Base-by-base conservation (phyloP, 768 basidiomycete species). In the Nevesoporus exiguus region DNA sequence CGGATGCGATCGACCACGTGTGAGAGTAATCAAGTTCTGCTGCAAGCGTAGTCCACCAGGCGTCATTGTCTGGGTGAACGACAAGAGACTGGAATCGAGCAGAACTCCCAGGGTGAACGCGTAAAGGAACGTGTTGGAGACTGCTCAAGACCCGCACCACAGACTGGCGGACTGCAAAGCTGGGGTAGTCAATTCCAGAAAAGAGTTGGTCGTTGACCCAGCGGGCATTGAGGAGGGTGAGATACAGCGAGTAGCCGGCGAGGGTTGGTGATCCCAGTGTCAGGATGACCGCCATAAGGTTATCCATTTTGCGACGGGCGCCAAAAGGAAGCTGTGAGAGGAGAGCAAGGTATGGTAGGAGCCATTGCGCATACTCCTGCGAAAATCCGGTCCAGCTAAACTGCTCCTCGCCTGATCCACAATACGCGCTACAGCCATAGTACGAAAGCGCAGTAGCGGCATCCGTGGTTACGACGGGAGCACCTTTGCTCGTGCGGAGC, bases 281-380 rank as follows among this genome's bases (percentile, higher is more conserved):
- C 31, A 80, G 64, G 8, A 80, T 15, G 17, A 73, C 71, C 6
- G 76, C 73, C 56, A 71, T 66, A 37, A 79, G 61, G 47, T 79
- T 77, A 21, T 77, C 76, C 19, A 68, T 57, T 22, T 62, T 72
- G 48, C 71, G 70, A 10, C 56, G 65, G 29, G 73, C 68, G 6
- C 77, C 77, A 22, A 78, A 80, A 0, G 78, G 80, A 15, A 80
- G 72, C 46, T 78, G 78, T 0, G 78, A 77, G 19, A 80, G 64
- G 8, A 80, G 56, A 1, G 79, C 77, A 11, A 80, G 70, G 70
- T 76, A 79, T 10, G 79, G 79, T 7, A 80, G 51, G 2, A 80
- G 65, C 79, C 79, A 80, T 0, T 76, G 58, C 11, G 70, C 66
- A 57, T 74, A 78, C 42, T 76, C 67, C 43, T 75, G 74, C 0